Base-by-base conservation (phyloP, 768 basidiomycete species). In the Pleurotus giganteus region DNA sequence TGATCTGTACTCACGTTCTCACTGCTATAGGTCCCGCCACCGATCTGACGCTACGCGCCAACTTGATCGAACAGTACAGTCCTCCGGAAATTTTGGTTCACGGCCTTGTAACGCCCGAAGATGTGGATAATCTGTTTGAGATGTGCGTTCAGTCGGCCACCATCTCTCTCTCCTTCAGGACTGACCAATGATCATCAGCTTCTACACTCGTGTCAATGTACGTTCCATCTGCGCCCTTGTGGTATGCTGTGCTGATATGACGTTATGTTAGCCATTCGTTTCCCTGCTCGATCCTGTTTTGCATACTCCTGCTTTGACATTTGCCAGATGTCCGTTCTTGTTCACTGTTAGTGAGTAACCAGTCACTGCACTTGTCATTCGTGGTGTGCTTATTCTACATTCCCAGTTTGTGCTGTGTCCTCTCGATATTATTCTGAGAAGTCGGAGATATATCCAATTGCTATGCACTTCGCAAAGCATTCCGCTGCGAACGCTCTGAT, bases 381-480 rank as follows among this genome's bases (percentile, higher is more conserved):
- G 1, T 1, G 31, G n/a, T n/a, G 4, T 29, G 9, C 8, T 23
- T n/a, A 13, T 7, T 19, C 43, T 45, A 56, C 12, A 23, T 12
- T 28, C 15, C 37, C 61, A 88, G 88, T 96, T 39, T 95, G 92
- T 59, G 92, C 93, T 6, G 84, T 94, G 44, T 86, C 92, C 0
- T 91, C 91, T 1, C 76, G 92, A 36, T 94, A 90, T 66, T 86
- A 89, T 62, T 60, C 75, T 1, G 87, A 88, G 54, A 89, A 89
- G 62, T 88, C 89, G 0, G 88, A 91, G 64, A 86, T 95, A 34
- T 91, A 92, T 60, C 86, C 88, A 0, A 86, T 91, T 55, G 90
- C 90, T 8, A 92, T 92, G 90, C 89, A 91, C 65, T 92, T 91
- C 57, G 90, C 90, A 2, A 89, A 88, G 61, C 85, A 87, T 58